These are phyloP conservation scores for Eutreptiella sp. DNA, from an alignment of 208 protist species.

Conservation along the genomic window DNA sequence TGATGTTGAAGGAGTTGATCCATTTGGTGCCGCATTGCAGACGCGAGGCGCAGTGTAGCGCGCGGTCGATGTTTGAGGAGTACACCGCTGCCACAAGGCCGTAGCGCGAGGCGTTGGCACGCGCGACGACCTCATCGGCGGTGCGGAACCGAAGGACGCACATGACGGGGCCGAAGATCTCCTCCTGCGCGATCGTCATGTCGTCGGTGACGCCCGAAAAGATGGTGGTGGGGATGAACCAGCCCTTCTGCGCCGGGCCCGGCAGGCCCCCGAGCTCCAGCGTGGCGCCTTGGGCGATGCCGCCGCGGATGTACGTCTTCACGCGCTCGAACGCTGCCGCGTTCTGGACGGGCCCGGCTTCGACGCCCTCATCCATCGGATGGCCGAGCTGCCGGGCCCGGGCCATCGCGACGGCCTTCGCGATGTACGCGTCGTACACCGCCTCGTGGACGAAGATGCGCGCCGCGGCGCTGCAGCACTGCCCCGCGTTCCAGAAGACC, in stretches of 20 bases:
- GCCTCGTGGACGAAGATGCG: constrained; percentile 69
- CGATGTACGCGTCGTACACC: constrained; percentile 67
- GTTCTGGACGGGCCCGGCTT: constrained; percentile 61
- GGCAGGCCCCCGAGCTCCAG: constrained; percentile 52
- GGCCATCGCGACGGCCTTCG: constrained; percentile 43
- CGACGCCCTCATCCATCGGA: constrained; percentile 41
- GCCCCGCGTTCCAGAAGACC: constrained; percentile 69
- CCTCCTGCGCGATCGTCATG: constrained; percentile 65
- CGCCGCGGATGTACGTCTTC: constrained; percentile 59
- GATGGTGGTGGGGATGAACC: constrained; percentile 74
- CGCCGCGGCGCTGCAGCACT: constrained; percentile 71
- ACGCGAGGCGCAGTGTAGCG: constrained; percentile 44
- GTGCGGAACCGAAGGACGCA: constrained; percentile 70
- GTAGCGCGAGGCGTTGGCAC: constrained; percentile 67
- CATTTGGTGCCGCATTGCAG: constrained; percentile 72
- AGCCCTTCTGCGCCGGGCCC: constrained; percentile 50
- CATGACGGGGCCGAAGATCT: constrained; percentile 79
- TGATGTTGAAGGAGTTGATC: constrained; percentile 76
- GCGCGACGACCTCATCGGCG: constrained; percentile 62
- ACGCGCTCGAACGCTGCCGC: constrained; percentile 61
- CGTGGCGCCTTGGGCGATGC: constrained; percentile 61
- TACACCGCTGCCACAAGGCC: constrained; percentile 72
- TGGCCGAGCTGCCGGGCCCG: constrained; percentile 48
- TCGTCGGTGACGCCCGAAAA: constrained; percentile 61
- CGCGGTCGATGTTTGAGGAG: constrained; percentile 58